A percentile compares a stretch with the other conserved stretches of the same genome.
phyloP scores from a whole-genome alignment of 108 stramenopile species.

The Ochromonas danica region DNA sequence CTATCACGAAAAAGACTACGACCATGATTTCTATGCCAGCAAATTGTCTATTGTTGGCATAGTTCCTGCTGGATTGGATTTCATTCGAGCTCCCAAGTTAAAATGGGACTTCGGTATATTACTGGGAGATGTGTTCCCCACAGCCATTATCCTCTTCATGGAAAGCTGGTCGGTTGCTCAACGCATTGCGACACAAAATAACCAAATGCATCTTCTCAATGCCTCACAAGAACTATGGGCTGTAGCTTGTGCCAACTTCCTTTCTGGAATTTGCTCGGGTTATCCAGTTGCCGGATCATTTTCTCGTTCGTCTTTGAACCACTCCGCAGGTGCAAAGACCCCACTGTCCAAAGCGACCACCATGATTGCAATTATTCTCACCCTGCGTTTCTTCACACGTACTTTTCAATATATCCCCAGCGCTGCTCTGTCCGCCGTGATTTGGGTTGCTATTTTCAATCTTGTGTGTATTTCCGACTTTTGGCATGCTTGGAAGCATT shows the following conservation, averaged over 20 bases:
- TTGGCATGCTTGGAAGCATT: conserved; percentile 26
- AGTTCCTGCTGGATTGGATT: neutral
- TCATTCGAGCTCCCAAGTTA: conserved; percentile 9
- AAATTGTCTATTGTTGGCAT: conserved; percentile 21
- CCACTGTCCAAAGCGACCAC: conserved; percentile 27
- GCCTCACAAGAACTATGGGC: conserved; percentile 39
- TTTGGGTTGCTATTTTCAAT: conserved; percentile 28
- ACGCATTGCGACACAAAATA: conserved; percentile 21
- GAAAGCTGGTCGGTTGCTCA: conserved; percentile 25
- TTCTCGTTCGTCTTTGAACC: conserved; percentile 33
- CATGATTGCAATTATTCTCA: neutral
- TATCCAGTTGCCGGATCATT: conserved; percentile 40
- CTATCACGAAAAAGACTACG: neutral
- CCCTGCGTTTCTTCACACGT: conserved; percentile 26
- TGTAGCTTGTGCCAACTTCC: conserved; percentile 6
- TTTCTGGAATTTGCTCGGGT: conserved; percentile 18
- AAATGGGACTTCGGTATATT: conserved; percentile 12
- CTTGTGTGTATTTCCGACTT: conserved; percentile 26
- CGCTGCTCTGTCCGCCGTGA: conserved; percentile 35
- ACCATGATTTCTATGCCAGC: neutral
- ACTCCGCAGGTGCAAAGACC: conserved; percentile 20
- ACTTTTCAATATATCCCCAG: conserved; percentile 32
- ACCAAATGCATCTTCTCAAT: conserved; percentile 23
- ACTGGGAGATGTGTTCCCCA: conserved; percentile 24
- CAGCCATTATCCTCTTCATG: conserved; percentile 35